A percentile compares a stretch with the other conserved stretches of the same genome.
phyloP scores from a whole-genome alignment of 768 basidiomycete genomes.

The Candolleomyces aberdarensis region DNA sequence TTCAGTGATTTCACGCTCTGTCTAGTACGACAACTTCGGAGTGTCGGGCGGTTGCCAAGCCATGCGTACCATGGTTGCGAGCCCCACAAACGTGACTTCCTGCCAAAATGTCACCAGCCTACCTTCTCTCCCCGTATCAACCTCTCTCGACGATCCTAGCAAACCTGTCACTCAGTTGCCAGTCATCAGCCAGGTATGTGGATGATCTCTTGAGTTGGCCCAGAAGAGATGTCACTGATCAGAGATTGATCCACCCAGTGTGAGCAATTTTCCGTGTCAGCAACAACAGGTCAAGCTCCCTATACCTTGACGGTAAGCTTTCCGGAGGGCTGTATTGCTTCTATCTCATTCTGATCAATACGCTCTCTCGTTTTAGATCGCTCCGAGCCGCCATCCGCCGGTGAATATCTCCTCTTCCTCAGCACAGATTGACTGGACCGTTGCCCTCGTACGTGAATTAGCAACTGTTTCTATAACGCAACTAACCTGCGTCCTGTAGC shows the following conservation, averaged over 20 bases:
- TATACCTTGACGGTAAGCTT: slow-evolving; percentile 41
- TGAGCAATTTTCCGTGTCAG: slow-evolving; percentile 41
- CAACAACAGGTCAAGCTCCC: slow-evolving; percentile 43
- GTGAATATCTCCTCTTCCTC: slow-evolving; percentile 45
- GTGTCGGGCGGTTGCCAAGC: slow-evolving; percentile 52
- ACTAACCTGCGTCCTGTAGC: slow-evolving; percentile 19
- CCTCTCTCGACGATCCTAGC: not conserved
- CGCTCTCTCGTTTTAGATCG: slow-evolving; percentile 30
- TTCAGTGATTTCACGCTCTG: not conserved
- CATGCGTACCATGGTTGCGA: slow-evolving; percentile 45
- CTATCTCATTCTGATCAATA: not conserved
- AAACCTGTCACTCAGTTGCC: not conserved
- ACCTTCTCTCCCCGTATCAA: slow-evolving; percentile 17
- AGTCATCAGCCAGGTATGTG: not conserved
- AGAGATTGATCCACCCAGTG: slow-evolving; percentile 32
- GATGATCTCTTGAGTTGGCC: not conserved
- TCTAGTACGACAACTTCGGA: slow-evolving; percentile 44
- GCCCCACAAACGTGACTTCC: slow-evolving; percentile 26
- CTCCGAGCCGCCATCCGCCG: slow-evolving; percentile 49
- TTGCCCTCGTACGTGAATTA: slow-evolving; percentile 29
- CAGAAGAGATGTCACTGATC: not conserved
- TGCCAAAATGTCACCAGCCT: slow-evolving; percentile 42
- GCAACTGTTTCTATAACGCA: not conserved
- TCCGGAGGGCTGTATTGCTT: slow-evolving; percentile 3
- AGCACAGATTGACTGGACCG: slow-evolving; percentile 36